Percentiles rank a stretch among this genome's conserved stretches.
phyloP scores from a whole-genome alignment of 139 green algal genomes.

The Marvania coccoides region DNA sequence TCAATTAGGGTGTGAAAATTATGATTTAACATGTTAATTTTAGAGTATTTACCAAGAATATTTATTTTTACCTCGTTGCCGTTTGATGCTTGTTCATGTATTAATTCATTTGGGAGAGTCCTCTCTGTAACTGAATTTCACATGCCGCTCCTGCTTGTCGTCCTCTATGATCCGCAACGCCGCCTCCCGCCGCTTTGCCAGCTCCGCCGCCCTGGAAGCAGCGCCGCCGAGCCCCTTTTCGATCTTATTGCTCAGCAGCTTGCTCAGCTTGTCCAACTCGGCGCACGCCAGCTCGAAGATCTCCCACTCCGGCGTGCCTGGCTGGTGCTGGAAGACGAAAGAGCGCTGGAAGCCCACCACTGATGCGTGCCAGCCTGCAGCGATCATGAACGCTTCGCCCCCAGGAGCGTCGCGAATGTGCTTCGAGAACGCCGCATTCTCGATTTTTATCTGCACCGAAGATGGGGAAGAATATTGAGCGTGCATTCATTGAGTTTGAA shows the following conservation, averaged over 20 bases:
- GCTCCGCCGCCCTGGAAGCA: background rate
- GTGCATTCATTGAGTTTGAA: background rate
- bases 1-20: no score
- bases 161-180: background rate
- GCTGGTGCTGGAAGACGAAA: conserved; percentile 40
- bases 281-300: conserved; percentile 24
- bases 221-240: background rate
- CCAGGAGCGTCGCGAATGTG: conserved; percentile 15
- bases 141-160: conserved; percentile 1
- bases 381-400: background rate
- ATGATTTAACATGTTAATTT: no score
- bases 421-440: conserved; percentile 28
- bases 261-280: conserved; percentile 19
- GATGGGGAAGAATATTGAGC: background rate
- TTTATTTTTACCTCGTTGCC: no score
- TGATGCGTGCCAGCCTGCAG: conserved; percentile 9
- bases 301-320: conserved; percentile 8
- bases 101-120: no score
- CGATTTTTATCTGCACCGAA: conserved; percentile 32
- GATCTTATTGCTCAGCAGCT: conserved; percentile 7
- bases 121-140: conserved; percentile 2
- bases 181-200: background rate
- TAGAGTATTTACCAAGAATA: no score
- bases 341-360: conserved; percentile 46
- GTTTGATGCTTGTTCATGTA: no score